A percentile compares a stretch with the other conserved stretches of the same genome.
phyloP scores from a whole-genome alignment of 2,329 filamentous ascomycete genomes.

The Cordyceps militaris region DNA sequence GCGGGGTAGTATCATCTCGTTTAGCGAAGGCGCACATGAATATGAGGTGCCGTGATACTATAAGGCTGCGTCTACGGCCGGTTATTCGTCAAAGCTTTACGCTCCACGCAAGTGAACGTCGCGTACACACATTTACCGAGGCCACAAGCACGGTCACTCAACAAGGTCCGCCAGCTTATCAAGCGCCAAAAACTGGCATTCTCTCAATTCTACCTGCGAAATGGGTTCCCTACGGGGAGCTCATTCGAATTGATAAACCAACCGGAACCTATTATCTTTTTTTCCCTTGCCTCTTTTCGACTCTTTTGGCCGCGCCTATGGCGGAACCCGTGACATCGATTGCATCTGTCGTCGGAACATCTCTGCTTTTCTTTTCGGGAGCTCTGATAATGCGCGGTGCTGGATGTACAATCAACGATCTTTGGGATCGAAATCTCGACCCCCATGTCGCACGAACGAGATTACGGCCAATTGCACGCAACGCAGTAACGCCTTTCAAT shows the following conservation, averaged over 20 bases:
- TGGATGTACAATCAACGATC: conserved; percentile 83
- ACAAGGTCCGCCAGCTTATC: conserved; percentile 38
- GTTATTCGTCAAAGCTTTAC: background rate
- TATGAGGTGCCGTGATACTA: background rate
- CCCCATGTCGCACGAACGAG: conserved; percentile 70
- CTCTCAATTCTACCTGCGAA: conserved; percentile 61
- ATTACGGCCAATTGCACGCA: conserved; percentile 71
- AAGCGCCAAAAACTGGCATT: conserved; percentile 63
- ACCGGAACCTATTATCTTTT: conserved; percentile 78
- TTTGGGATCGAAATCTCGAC: conserved; percentile 85
- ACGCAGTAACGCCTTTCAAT: conserved; percentile 65
- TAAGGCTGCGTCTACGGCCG: background rate
- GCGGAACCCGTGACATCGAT: conserved; percentile 54
- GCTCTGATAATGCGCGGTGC: conserved; percentile 81
- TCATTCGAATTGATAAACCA: conserved; percentile 75
- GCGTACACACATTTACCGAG: background rate
- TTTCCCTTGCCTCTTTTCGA: conserved; percentile 80
- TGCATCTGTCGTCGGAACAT: conserved; percentile 55
- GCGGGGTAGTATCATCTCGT: background rate
- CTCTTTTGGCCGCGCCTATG: conserved; percentile 69
- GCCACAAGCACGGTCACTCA: background rate
- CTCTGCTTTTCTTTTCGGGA: conserved; percentile 64
- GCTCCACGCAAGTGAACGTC: conserved; percentile 10
- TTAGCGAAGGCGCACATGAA: background rate
- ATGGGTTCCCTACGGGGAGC: conserved; percentile 48